Evolutionary conservation across 2,329 filamentous ascomycete species (phyloP), one percentile per base, ranked within the genome.

Genomic region (Orbilia blumenaviensis): DNA sequence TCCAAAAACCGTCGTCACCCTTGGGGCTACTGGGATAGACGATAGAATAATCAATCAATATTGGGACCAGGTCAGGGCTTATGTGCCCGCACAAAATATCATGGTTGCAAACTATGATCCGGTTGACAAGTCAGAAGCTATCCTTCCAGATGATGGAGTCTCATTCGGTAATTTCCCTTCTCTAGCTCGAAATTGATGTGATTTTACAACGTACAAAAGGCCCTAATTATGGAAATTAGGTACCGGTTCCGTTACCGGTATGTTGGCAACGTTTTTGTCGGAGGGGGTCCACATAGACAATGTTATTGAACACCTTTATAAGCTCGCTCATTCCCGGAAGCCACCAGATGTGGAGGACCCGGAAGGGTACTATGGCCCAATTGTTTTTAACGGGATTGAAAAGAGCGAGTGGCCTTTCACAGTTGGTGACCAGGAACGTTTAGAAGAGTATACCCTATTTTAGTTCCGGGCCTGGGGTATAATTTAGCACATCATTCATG

Each of bases 401-500:
- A 10, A 10, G 14, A 21, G 9, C 16, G 58, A 62, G 41, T 62
- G 58, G 58, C 58, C 58, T 3, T n/a, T 2, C 1, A 18, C 29
- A 14, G 10, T 62, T 1, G 34, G 23, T 10, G 58, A 62, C 8
- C 7, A 48, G 12, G 41, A 63, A 14, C 16, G 25, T 10, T 29
- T 63, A 36, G 60, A 50, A 32, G 25, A 34, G 38, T 63, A 63
- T 54, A 34, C 34, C 12, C 16, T 54, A 14, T 25, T 25, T n/a
- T 50, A 27, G 16, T 8, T n/a, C 4, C 14, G 21, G n/a, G n/a
- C n/a, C n/a, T n/a, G n/a, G n/a, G n/a, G 38, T 42, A 42, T 42
- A 12, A 23, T 3, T 44, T 21, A 21, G n/a, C n/a, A n/a, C n/a
- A n/a, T n/a, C n/a, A n/a, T n/a, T n/a, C n/a, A n/a, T n/a, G n/a